Percentiles rank a stretch among this genome's conserved stretches.
These are phyloP conservation scores for Tieghemostelium lacteum DNA, from an alignment of 78 protist genomes.

Conservation along the genomic window DNA sequence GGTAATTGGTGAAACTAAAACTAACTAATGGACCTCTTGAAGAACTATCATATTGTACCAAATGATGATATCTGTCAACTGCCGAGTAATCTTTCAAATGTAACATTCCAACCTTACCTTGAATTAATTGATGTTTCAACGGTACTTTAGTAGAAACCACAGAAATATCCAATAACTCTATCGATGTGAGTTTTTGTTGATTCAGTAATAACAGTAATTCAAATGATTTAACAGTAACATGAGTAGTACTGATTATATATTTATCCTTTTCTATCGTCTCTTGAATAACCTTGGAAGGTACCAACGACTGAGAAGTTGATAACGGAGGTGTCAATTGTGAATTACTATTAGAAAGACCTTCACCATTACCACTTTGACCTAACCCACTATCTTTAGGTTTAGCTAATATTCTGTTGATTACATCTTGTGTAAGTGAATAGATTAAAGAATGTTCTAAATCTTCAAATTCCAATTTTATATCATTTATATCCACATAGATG, in stretches of 20 bases:
- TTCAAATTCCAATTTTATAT: conserved; percentile 39
- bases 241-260: not conserved
- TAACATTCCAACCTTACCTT: not conserved
- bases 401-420: conserved; percentile 20
- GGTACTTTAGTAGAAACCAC: not conserved
- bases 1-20: too few species aligned
- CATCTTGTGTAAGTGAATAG: conserved; percentile 49
- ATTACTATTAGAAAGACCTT: not conserved
- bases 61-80: not conserved
- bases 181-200: not conserved
- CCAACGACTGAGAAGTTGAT: not conserved
- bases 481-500: conserved; percentile 12
- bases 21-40: too few species aligned
- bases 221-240: conserved; percentile 1
- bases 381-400: not conserved
- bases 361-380: not conserved
- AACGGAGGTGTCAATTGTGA: not conserved
- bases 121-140: not conserved
- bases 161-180: not conserved
- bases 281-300: not conserved
- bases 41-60: not conserved
- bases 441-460: conserved; percentile 69
- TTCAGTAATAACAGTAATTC: not conserved
- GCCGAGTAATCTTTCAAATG: not conserved
- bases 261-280: conserved; percentile 6